Evolutionary conservation across 345 rosid genomes (phyloP).

Genomic region (Gossypium rotundifolium): DNA sequence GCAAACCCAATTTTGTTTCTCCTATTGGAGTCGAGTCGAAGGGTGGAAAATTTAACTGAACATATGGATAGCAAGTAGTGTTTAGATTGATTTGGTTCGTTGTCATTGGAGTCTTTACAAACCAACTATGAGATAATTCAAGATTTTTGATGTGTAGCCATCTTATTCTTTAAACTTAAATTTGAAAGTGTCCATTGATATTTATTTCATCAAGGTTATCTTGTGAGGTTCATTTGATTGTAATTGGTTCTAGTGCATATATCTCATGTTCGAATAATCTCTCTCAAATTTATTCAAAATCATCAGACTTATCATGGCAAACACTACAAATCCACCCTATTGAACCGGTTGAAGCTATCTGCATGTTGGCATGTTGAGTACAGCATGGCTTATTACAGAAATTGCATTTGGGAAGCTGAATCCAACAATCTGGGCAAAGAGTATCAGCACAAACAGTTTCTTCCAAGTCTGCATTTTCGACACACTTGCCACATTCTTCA

Average conservation of each 20-base stretch:
- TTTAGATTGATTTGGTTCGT: slow-evolving; percentile 11
- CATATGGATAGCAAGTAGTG: slow-evolving; percentile 11
- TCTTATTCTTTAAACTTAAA: slow-evolving; percentile 2
- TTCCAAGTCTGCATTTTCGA: slow-evolving; percentile 35
- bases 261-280: background rate
- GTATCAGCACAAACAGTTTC: slow-evolving; percentile 46
- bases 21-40: slow-evolving; percentile 18
- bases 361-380: slow-evolving; percentile 26
- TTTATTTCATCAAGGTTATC: background rate
- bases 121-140: slow-evolving; percentile 14
- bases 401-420: slow-evolving; percentile 60
- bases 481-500: slow-evolving; percentile 55
- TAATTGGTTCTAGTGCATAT: background rate
- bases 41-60: slow-evolving; percentile 19
- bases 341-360: slow-evolving; percentile 6
- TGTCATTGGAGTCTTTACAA: slow-evolving; percentile 20
- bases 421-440: slow-evolving; percentile 67
- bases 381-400: slow-evolving; percentile 74
- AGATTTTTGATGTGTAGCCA: slow-evolving; percentile 17
- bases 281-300: background rate
- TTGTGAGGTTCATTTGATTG: background rate
- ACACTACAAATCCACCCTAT: slow-evolving; percentile 51
- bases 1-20: slow-evolving; percentile 41
- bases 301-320: slow-evolving; percentile 30
- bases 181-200: background rate